These are phyloP conservation scores for Paramecium tetraurelia DNA, from an alignment of 73 alveolate genomes.

Conservation along the genomic window DNA sequence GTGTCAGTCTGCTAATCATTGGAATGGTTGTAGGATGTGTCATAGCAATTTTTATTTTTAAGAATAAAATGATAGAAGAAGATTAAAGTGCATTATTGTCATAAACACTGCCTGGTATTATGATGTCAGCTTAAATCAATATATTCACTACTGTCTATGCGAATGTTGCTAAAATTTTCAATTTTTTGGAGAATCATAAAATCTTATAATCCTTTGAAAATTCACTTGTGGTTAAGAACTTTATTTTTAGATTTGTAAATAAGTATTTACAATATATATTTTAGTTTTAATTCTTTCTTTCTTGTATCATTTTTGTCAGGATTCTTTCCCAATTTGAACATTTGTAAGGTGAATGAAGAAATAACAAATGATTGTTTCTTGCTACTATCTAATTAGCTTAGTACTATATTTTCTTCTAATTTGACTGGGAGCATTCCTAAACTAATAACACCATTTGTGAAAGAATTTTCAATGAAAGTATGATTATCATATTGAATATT, in stretches of 20 bases:
- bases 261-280: neutral
- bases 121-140: conserved; percentile 67
- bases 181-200: conserved; percentile 69
- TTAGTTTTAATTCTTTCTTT: conserved; percentile 70
- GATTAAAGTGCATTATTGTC: conserved; percentile 24
- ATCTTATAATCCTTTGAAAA: conserved; percentile 65
- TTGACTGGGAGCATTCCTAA: neutral
- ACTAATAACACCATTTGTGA: neutral
- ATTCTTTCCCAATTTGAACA: conserved; percentile 54
- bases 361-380: conserved; percentile 51
- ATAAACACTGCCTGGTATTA: conserved; percentile 24
- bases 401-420: conserved; percentile 46
- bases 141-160: conserved; percentile 63
- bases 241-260: conserved; percentile 69
- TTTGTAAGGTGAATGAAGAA: conserved; percentile 7
- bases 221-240: conserved; percentile 62
- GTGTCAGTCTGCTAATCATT: conserved; percentile 60
- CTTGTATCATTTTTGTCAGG: conserved; percentile 67
- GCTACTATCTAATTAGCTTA: conserved; percentile 52
- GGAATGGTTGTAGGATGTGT: conserved; percentile 61
- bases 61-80: conserved; percentile 28
- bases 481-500: neutral
- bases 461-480: neutral
- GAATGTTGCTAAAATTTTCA: conserved; percentile 39
- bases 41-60: conserved; percentile 51